Percentiles rank a stretch among this genome's conserved stretches.
These are phyloP conservation scores for Saitozyma sp. DNA, from an alignment of 768 basidiomycete species.

Conservation along the genomic window DNA sequence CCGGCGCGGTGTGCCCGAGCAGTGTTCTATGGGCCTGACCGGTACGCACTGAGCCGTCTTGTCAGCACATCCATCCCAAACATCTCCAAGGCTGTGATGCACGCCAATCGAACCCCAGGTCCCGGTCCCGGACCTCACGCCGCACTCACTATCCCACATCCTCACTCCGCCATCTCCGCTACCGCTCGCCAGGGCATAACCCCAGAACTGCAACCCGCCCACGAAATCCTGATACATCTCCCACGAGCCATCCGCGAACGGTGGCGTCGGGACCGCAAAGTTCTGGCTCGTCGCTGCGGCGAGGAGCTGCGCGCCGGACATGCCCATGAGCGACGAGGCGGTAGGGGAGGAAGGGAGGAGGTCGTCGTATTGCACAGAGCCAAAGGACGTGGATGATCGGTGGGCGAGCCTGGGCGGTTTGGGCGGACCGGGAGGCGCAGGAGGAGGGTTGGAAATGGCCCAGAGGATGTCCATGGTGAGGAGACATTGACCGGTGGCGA, in stretches of 20 bases:
- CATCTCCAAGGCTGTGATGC: background rate
- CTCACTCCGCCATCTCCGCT: conserved; percentile 95
- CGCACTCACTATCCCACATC: conserved; percentile 96
- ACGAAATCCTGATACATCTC: conserved; percentile 97
- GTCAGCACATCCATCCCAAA: conserved; percentile 1
- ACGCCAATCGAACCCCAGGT: background rate
- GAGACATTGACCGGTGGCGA: conserved; percentile 94
- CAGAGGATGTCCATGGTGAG: conserved; percentile 99
- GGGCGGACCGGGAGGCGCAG: conserved; percentile 14
- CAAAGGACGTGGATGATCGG: conserved; percentile 47
- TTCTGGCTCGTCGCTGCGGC: conserved; percentile 61
- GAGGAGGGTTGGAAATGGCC: conserved; percentile 85
- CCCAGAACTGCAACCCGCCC: conserved; percentile 97
- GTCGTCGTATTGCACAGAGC: conserved; percentile 46
- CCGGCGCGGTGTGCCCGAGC: conserved; percentile 85
- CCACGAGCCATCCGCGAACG: conserved; percentile 85
- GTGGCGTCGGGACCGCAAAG: conserved; percentile 81
- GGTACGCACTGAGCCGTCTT: conserved; percentile 72
- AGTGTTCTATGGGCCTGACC: conserved; percentile 94
- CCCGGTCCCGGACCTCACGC: background rate
- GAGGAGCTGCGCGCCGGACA: conserved; percentile 43
- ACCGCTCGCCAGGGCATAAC: conserved; percentile 92
- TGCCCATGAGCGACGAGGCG: conserved; percentile 34
- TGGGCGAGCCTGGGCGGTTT: conserved; percentile 28
- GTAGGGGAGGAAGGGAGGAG: conserved; percentile 33